These are phyloP conservation scores for Irpex sp. DNA, from an alignment of 1,284 basidiomycete species.

Conservation along the genomic window DNA sequence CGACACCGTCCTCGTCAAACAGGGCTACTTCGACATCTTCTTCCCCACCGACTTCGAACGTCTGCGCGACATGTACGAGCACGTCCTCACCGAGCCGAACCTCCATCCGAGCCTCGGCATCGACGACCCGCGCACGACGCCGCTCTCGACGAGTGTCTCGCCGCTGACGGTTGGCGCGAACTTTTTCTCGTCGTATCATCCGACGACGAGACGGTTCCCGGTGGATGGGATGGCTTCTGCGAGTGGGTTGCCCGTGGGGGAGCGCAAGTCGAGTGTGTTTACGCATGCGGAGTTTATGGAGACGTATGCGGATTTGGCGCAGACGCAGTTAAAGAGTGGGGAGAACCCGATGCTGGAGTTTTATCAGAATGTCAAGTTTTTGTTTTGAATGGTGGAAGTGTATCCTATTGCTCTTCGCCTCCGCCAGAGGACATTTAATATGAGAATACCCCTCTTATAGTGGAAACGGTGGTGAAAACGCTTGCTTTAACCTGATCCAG, in stretches of 20 bases:
- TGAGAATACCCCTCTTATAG: too few relatives aligned
- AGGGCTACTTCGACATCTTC: conserved; percentile 98
- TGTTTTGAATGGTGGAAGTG: conserved; percentile 45
- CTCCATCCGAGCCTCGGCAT: conserved; percentile 19
- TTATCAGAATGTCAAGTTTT: conserved; percentile 88
- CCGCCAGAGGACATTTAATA: too few relatives aligned
- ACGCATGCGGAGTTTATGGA: conserved; percentile 85
- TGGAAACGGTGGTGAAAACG: too few relatives aligned
- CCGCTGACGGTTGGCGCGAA: conserved; percentile 52
- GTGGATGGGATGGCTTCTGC: conserved; percentile 66
- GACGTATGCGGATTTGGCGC: conserved; percentile 72
- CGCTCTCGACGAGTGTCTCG: conserved; percentile 46
- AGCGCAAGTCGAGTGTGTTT: conserved; percentile 76
- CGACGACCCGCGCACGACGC: conserved; percentile 33
- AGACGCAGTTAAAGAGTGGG: conserved; percentile 69
- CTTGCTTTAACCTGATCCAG: background rate
- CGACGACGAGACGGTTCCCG: conserved; percentile 55
- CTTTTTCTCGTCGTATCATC: conserved; percentile 68
- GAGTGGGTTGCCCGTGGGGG: conserved; percentile 76
- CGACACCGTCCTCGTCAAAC: conserved; percentile 87
- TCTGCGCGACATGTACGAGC: conserved; percentile 86
- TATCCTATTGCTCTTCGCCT: too few relatives aligned
- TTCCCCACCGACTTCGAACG: conserved; percentile 94
- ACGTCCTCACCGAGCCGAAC: conserved; percentile 63
- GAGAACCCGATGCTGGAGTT: conserved; percentile 86